Evolutionary conservation across 495 filamentous ascomycete genomes (phyloP).

Genomic region (Hypoxylon crocopeplum): DNA sequence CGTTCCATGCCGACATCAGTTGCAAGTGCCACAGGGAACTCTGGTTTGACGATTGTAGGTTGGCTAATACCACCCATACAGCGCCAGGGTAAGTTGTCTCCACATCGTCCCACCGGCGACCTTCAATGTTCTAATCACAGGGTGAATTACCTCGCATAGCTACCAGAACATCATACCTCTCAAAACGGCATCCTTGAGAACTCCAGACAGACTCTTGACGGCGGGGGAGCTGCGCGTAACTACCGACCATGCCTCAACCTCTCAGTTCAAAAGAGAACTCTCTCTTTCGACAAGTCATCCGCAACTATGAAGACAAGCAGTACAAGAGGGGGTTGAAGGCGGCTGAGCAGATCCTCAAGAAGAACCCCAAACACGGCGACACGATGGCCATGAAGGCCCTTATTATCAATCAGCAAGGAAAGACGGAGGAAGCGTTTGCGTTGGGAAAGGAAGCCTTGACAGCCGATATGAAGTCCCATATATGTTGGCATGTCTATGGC

Average conservation of each 20-base stretch:
- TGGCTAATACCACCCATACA: not conserved
- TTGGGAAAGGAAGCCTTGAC: slow-evolving; percentile 89
- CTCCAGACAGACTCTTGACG: not conserved
- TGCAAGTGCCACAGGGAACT: not conserved
- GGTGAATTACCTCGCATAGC: slow-evolving; percentile 12
- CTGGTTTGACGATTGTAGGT: not conserved
- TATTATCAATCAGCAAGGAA: slow-evolving; percentile 89
- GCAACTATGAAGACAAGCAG: slow-evolving; percentile 96
- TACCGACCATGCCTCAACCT: slow-evolving; percentile 73
- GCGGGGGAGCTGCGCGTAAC: slow-evolving; percentile 18
- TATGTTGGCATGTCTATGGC: slow-evolving; percentile 99
- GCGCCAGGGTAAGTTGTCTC: not conserved
- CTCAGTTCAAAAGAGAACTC: slow-evolving; percentile 88
- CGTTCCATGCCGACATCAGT: not conserved
- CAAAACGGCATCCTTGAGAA: not conserved
- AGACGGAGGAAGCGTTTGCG: slow-evolving; percentile 89
- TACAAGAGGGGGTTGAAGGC: slow-evolving; percentile 97
- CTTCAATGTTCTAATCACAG: not conserved
- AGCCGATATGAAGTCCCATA: slow-evolving; percentile 97
- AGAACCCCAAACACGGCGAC: slow-evolving; percentile 95
- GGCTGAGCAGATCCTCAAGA: slow-evolving; percentile 91
- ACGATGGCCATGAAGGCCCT: slow-evolving; percentile 99
- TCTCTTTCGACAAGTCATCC: slow-evolving; percentile 92
- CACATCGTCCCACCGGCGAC: not conserved
- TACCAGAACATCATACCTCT: slow-evolving; percentile 1